Percentiles rank a stretch among this genome's conserved stretches.
Evolutionary conservation across 495 filamentous ascomycete species (phyloP).

Genomic region (Hypoxylon lenormandii): DNA sequence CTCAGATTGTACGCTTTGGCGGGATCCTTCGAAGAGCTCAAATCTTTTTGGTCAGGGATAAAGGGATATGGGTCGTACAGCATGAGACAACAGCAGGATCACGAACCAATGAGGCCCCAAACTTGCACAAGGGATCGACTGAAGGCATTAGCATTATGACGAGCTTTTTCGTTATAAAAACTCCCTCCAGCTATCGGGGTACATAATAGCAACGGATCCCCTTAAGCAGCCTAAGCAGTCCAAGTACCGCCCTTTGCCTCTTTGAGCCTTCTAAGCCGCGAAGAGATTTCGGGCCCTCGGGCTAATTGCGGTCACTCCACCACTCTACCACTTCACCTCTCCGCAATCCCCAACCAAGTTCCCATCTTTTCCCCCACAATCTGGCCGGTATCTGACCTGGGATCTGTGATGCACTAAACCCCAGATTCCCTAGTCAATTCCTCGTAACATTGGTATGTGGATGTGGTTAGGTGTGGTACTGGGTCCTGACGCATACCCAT

Average conservation of each 20-base stretch:
- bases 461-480: constrained; percentile 5
- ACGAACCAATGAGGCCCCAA: constrained; percentile 22
- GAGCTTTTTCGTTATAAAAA: constrained; percentile 9
- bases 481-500: constrained; percentile 5
- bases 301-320: constrained; percentile 47
- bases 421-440: constrained; percentile 18
- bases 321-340: constrained; percentile 46
- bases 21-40: constrained; percentile 18
- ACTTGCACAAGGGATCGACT: constrained; percentile 19
- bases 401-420: neutral
- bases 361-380: constrained; percentile 27
- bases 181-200: too few species aligned
- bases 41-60: constrained; percentile 28
- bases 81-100: constrained; percentile 36
- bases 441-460: constrained; percentile 4
- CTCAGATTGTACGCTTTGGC: constrained; percentile 12
- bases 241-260: constrained; percentile 5
- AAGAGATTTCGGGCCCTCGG: constrained; percentile 42
- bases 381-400: too few species aligned
- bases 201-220: too few species aligned
- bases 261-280: constrained; percentile 21
- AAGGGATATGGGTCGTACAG: constrained; percentile 36
- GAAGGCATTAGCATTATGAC: constrained; percentile 15
- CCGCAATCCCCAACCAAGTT: constrained; percentile 31
- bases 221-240: neutral